Conservation (phyloP, 805 yeast species). For the Wickerhamiella occidentalis region DNA sequence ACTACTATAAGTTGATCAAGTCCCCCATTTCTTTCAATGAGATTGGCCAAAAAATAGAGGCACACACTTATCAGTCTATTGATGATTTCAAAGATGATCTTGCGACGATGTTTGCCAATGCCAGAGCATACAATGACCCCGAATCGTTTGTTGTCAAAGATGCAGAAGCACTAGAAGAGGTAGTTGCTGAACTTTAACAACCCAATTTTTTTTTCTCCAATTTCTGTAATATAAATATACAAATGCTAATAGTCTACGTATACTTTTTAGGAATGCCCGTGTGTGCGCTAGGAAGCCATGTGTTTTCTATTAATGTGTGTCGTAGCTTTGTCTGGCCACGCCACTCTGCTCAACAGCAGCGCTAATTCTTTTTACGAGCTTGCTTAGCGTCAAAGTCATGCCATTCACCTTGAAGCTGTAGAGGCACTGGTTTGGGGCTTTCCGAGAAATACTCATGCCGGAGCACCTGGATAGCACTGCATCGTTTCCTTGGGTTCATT, state of each 20-base stretch:
- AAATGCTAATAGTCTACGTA: neutral
- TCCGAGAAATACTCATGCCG: constrained; percentile 57
- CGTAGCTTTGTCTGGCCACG: too few species aligned
- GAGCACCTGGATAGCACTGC: constrained; percentile 59
- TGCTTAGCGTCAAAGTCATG: constrained; percentile 93
- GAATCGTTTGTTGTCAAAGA: constrained; percentile 52
- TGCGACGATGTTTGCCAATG: constrained; percentile 49
- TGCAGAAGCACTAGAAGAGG: constrained; percentile 30
- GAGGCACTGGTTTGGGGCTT: constrained; percentile 52
- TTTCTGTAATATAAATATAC: neutral
- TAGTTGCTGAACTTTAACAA: neutral
- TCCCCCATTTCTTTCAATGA: constrained; percentile 49
- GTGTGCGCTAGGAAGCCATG: too few species aligned
- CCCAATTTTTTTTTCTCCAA: neutral
- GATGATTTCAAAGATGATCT: constrained; percentile 42
- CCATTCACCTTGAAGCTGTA: constrained; percentile 69
- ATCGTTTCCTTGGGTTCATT: constrained; percentile 57
- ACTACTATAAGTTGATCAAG: constrained; percentile 57
- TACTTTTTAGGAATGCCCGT: too few species aligned
- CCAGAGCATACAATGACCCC: constrained; percentile 56
- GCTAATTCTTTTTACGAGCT: constrained; percentile 11
- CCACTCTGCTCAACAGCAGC: neutral
- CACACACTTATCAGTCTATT: constrained; percentile 28
- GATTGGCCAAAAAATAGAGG: constrained; percentile 37
- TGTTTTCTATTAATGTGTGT: too few species aligned